phyloP scores from a whole-genome alignment of 164 flowering plant genomes.

The Pachysandra terminalis region DNA sequence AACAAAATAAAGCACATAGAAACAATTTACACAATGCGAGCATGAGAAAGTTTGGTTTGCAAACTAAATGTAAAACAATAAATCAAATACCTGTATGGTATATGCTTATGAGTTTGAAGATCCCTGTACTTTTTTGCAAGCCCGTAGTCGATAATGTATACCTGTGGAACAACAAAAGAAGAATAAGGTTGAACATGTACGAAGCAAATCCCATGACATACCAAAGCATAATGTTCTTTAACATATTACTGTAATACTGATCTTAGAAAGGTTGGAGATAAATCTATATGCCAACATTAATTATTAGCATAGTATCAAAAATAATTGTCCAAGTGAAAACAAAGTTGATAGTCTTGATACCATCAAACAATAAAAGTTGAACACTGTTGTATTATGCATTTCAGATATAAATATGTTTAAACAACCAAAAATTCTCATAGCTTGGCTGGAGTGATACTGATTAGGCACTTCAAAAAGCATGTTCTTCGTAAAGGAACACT shows the following conservation, averaged over 20 bases:
- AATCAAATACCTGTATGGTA: constrained; percentile 49
- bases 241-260: background rate
- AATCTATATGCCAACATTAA: too few relatives aligned
- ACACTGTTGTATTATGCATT: background rate
- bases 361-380: background rate
- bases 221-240: background rate
- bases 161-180: constrained; percentile 25
- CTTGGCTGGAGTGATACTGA: too few relatives aligned
- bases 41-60: background rate
- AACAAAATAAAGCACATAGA: too few relatives aligned
- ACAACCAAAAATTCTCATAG: too few relatives aligned
- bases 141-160: constrained; percentile 54
- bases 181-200: background rate
- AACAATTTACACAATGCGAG: background rate
- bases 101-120: constrained; percentile 56
- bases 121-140: constrained; percentile 60
- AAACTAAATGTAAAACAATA: background rate
- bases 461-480: too few relatives aligned
- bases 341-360: background rate
- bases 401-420: too few relatives aligned
- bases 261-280: too few relatives aligned
- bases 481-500: too few relatives aligned
- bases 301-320: background rate
- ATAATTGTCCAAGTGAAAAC: background rate
- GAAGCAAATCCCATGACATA: background rate